phyloP scores from a whole-genome alignment of 176 grass and related monocot species.

The Aegilops speltoides region DNA sequence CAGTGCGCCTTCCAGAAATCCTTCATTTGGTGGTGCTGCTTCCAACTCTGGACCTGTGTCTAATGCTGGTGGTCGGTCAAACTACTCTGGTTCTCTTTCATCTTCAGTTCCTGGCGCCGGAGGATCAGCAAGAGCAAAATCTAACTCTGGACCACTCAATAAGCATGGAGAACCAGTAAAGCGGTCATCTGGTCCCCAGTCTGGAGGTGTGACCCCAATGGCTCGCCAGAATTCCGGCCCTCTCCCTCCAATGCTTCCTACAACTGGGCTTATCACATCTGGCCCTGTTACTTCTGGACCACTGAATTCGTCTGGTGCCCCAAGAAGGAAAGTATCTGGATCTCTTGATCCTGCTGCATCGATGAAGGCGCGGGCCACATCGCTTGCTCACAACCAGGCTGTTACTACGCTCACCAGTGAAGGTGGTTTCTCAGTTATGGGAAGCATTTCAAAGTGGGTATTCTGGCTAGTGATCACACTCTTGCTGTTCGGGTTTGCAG shows the following conservation, averaged over 20 bases:
- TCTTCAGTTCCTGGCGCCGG: constrained; percentile 60
- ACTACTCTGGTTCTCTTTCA: constrained; percentile 77
- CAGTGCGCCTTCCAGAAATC: constrained; percentile 58
- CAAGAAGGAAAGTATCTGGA: constrained; percentile 86
- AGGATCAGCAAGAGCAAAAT: constrained; percentile 74
- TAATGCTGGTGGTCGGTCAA: constrained; percentile 55
- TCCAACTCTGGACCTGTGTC: constrained; percentile 85
- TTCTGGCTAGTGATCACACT: constrained; percentile 58
- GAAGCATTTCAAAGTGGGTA: constrained; percentile 70
- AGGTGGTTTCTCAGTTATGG: constrained; percentile 61
- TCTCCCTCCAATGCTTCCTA: constrained; percentile 73
- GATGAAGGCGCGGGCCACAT: constrained; percentile 63
- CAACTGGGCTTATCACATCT: constrained; percentile 89
- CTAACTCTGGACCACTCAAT: constrained; percentile 90
- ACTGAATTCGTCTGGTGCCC: constrained; percentile 76
- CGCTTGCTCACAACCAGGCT: constrained; percentile 79
- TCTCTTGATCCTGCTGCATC: constrained; percentile 76
- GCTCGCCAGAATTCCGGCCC: constrained; percentile 88
- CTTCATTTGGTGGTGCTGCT: constrained; percentile 60
- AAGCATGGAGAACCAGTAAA: constrained; percentile 86
- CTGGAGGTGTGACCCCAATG: constrained; percentile 84
- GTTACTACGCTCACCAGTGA: constrained; percentile 74
- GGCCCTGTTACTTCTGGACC: constrained; percentile 87
- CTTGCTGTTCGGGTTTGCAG: constrained; percentile 84
- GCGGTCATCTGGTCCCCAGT: constrained; percentile 90